These are phyloP conservation scores for Fabrea salina DNA, from an alignment of 169 alveolate genomes.

Conservation along the genomic window DNA sequence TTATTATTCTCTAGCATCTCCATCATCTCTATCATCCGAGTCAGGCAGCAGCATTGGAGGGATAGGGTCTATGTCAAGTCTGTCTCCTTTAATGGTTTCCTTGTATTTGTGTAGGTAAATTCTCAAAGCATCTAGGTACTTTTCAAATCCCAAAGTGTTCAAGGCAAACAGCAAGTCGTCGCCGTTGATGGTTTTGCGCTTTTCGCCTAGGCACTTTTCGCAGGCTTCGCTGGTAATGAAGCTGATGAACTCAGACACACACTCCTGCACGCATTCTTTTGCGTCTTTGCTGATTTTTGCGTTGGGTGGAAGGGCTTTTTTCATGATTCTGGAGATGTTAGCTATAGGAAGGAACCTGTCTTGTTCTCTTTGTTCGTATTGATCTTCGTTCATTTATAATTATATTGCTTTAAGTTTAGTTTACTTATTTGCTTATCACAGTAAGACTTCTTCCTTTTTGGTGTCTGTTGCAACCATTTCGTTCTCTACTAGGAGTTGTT, in stretches of 20 bases:
- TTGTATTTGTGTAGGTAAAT: conserved; percentile 80
- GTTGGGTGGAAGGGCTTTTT: conserved; percentile 87
- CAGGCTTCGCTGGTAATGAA: conserved; percentile 94
- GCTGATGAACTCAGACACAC: conserved; percentile 94
- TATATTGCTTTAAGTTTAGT: no score
- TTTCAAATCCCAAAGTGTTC: conserved; percentile 86
- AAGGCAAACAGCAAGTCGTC: conserved; percentile 92
- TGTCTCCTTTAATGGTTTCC: conserved; percentile 45
- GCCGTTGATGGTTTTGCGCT: conserved; percentile 92
- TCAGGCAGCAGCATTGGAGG: conserved; percentile 9
- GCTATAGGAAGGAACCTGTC: conserved; percentile 91
- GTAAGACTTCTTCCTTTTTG: no score
- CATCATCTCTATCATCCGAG: background rate
- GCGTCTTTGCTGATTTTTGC: conserved; percentile 93
- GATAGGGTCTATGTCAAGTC: conserved; percentile 8
- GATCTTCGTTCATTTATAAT: no score
- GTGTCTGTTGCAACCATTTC: no score
- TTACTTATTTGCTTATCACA: no score
- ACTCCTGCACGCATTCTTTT: conserved; percentile 92
- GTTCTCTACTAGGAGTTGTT: no score
- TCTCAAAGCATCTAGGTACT: conserved; percentile 75
- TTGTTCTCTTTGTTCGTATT: conserved; percentile 10
- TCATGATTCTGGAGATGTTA: conserved; percentile 93
- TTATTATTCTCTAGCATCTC: no score
- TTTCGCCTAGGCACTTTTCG: conserved; percentile 89